A percentile compares a stretch with the other conserved stretches of the same genome.
Conservation (phyloP, 2,329 filamentous ascomycete genomes). For the Sarocladium oryzae region DNA sequence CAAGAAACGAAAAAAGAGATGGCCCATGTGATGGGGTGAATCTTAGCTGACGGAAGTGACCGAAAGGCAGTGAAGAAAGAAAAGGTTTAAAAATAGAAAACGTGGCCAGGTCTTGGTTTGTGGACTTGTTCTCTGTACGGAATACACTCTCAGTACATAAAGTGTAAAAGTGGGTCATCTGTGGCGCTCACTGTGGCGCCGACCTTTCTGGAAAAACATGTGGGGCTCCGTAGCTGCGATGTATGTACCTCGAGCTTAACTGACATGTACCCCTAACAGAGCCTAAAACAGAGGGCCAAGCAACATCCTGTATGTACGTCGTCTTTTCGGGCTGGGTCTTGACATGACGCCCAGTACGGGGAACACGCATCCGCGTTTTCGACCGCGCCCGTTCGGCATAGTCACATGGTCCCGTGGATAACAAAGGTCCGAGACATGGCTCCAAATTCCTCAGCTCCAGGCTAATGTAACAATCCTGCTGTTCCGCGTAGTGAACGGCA, state of each 20-base stretch:
- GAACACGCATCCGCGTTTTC: no score
- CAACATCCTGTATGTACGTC: no score
- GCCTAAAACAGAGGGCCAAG: no score
- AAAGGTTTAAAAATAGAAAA: background rate
- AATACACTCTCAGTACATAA: no score
- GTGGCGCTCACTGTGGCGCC: slow-evolving; percentile 1
- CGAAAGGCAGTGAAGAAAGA: background rate
- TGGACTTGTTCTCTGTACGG: background rate
- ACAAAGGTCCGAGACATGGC: slow-evolving; percentile 4
- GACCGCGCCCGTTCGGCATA: background rate
- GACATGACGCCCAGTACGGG: no score
- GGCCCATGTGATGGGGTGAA: background rate
- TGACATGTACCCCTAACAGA: background rate
- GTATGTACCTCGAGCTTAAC: background rate
- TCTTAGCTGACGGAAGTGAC: background rate
- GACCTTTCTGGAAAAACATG: background rate
- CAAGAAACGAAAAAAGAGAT: background rate
- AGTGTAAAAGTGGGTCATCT: background rate
- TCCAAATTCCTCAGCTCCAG: background rate
- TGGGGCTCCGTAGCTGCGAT: no score
- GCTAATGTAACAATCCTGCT: background rate
- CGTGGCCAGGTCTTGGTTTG: background rate
- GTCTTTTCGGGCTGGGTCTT: no score
- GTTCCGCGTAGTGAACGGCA: background rate
- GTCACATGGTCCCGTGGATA: background rate